A percentile compares a stretch with the other conserved stretches of the same genome.
Conservation (phyloP, 2,329 filamentous ascomycete species). For the Fusarium newnesense region DNA sequence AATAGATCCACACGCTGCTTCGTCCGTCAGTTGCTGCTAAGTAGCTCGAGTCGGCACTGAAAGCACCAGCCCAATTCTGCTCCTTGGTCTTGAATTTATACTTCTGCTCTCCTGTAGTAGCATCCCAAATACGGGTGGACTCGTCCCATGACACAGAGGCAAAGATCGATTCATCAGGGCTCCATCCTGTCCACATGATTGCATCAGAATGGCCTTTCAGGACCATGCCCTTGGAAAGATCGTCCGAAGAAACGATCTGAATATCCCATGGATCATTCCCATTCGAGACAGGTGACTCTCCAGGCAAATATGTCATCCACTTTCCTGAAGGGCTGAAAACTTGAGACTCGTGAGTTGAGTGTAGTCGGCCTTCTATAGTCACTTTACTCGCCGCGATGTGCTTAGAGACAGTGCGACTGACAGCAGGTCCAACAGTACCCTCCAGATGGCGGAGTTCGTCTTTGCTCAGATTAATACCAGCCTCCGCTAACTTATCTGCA, state of each 20-base stretch:
- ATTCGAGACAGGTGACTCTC: background rate
- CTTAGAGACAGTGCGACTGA: background rate
- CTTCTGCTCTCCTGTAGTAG: background rate
- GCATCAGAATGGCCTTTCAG: constrained; percentile 12
- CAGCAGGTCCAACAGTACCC: background rate
- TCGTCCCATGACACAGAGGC: constrained; percentile 25
- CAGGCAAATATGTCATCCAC: constrained; percentile 2
- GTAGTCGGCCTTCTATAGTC: constrained; percentile 2
- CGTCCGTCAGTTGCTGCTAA: constrained; percentile 7
- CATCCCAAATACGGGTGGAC: constrained; percentile 21
- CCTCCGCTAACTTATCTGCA: background rate
- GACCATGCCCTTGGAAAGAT: background rate
- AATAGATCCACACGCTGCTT: constrained; percentile 9
- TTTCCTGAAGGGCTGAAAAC: constrained; percentile 17
- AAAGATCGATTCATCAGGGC: constrained; percentile 10
- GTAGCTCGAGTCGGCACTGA: constrained; percentile 8
- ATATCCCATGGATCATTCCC: constrained; percentile 3
- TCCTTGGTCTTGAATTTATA: constrained; percentile 9
- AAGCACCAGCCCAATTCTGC: constrained; percentile 18
- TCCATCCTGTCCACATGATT: constrained; percentile 27
- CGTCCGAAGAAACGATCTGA: background rate
- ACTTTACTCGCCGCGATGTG: background rate
- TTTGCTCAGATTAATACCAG: background rate
- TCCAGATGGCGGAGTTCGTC: background rate
- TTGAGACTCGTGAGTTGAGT: background rate